A percentile compares a stretch with the other conserved stretches of the same genome.
These are phyloP conservation scores for Nicotiana otophora DNA, from an alignment of 257 asterid genomes.

Conservation along the genomic window DNA sequence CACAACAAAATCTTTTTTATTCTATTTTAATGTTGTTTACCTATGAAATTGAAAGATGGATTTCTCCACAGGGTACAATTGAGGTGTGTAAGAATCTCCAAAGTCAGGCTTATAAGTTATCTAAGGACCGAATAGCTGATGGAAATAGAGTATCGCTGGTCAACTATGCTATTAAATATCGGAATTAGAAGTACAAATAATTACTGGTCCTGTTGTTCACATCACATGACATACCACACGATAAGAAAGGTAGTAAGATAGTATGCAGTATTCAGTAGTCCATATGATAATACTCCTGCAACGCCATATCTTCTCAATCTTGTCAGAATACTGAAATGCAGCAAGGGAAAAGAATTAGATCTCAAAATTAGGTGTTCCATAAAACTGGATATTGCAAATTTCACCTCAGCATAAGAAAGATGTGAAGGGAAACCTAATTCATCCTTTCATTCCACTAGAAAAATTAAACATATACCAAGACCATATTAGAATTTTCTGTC, in stretches of 20 bases:
- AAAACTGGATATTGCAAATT: background rate
- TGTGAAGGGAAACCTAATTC: background rate
- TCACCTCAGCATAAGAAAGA: conserved; percentile 1
- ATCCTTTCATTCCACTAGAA: background rate
- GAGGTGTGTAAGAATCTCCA: background rate
- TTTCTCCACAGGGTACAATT: background rate
- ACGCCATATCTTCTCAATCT: conserved; percentile 74
- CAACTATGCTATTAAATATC: background rate
- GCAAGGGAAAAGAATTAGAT: conserved; percentile 22
- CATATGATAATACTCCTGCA: conserved; percentile 83
- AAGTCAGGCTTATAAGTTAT: background rate
- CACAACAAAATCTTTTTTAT: background rate
- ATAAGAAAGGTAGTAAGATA: conserved; percentile 78
- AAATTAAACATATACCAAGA: background rate
- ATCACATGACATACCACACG: conserved; percentile 54
- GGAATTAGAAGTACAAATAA: background rate
- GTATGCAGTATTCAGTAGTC: conserved; percentile 82
- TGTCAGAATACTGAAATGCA: conserved; percentile 48
- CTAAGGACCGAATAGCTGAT: background rate
- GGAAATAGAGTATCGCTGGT: background rate
- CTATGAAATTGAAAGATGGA: background rate
- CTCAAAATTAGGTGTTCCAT: conserved; percentile 8
- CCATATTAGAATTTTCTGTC: background rate
- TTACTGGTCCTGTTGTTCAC: background rate
- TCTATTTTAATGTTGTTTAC: background rate